A percentile compares a stretch with the other conserved stretches of the same genome.
phyloP scores from a whole-genome alignment of 768 basidiomycete genomes.

The Boletus coccyginus region DNA sequence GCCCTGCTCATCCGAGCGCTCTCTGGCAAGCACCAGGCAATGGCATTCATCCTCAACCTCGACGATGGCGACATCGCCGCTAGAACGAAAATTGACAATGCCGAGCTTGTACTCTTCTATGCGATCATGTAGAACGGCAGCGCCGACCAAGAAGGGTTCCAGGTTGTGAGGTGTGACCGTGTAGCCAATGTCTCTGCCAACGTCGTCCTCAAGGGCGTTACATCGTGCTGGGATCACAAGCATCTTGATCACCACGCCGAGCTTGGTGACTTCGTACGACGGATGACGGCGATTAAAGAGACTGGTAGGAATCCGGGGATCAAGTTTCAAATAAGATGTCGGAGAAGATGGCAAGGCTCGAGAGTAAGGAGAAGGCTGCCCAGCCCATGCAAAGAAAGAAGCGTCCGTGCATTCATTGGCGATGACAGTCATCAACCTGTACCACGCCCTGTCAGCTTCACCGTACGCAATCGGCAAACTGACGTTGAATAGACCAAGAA shows the following conservation, averaged over 20 bases:
- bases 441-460: slow-evolving; percentile 22
- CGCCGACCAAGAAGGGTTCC: slow-evolving; percentile 5
- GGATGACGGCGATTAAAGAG: slow-evolving; percentile 2
- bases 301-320: not conserved
- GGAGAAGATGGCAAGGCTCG: slow-evolving; percentile 8
- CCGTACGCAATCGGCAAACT: slow-evolving; percentile 22
- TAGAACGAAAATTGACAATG: slow-evolving; percentile 3
- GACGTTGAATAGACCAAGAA: slow-evolving; percentile 23
- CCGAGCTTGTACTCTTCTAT: slow-evolving; percentile 7
- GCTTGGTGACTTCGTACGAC: slow-evolving; percentile 9
- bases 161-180: slow-evolving; percentile 1
- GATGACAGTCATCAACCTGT: slow-evolving; percentile 15
- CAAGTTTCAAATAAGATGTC: slow-evolving; percentile 2
- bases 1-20: slow-evolving; percentile 4
- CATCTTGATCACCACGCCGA: slow-evolving; percentile 7
- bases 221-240: slow-evolving; percentile 8
- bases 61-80: not conserved
- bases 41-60: slow-evolving; percentile 2
- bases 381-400: slow-evolving; percentile 10
- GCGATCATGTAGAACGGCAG: not conserved
- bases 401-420: slow-evolving; percentile 11
- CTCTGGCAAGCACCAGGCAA: slow-evolving; percentile 4
- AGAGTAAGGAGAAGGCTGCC: slow-evolving; percentile 6
- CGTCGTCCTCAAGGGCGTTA: slow-evolving; percentile 3
- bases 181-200: slow-evolving; percentile 9